Percentiles rank a stretch among this genome's conserved stretches.
Evolutionary conservation across 768 basidiomycete species (phyloP).

Genomic region (Auricularia auricula-judae): DNA sequence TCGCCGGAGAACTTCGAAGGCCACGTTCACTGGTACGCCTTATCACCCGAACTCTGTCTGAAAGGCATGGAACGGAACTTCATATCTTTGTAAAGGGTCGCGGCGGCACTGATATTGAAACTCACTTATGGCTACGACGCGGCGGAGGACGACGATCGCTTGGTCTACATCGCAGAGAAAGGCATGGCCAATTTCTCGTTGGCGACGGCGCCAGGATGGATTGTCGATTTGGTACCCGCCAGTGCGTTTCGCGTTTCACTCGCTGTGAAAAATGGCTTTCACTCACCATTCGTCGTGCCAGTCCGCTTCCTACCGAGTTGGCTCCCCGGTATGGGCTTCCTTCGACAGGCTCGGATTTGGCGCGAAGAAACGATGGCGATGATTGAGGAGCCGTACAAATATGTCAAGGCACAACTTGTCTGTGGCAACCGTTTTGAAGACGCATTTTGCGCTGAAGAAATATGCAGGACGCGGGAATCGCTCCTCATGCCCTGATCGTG

Average conservation of each 20-base stretch:
- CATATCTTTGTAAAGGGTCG: not conserved
- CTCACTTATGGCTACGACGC: slow-evolving; percentile 15
- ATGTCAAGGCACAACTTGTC: too few species aligned
- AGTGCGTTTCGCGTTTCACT: not conserved
- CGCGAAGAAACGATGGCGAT: too few species aligned
- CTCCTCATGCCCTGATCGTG: too few species aligned
- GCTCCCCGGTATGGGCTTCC: slow-evolving; percentile 16
- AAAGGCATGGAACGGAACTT: not conserved
- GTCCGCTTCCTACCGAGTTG: slow-evolving; percentile 14
- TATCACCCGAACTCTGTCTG: not conserved
- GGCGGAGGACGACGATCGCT: slow-evolving; percentile 8
- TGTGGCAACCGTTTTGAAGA: too few species aligned
- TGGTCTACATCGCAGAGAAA: slow-evolving; percentile 5
- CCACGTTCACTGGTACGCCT: not conserved
- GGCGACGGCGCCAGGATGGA: not conserved
- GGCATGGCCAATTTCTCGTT: not conserved
- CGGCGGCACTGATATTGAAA: not conserved
- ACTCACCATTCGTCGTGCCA: not conserved
- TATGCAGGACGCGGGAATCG: too few species aligned
- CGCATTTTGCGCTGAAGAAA: too few species aligned
- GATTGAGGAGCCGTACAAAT: too few species aligned
- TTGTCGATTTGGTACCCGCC: slow-evolving; percentile 1
- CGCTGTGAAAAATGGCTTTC: not conserved
- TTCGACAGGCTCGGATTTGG: slow-evolving; percentile 4
- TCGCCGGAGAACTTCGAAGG: not conserved